These are phyloP conservation scores for Exophiala aquamarina DNA, from an alignment of 2,329 filamentous ascomycete species.

Conservation along the genomic window DNA sequence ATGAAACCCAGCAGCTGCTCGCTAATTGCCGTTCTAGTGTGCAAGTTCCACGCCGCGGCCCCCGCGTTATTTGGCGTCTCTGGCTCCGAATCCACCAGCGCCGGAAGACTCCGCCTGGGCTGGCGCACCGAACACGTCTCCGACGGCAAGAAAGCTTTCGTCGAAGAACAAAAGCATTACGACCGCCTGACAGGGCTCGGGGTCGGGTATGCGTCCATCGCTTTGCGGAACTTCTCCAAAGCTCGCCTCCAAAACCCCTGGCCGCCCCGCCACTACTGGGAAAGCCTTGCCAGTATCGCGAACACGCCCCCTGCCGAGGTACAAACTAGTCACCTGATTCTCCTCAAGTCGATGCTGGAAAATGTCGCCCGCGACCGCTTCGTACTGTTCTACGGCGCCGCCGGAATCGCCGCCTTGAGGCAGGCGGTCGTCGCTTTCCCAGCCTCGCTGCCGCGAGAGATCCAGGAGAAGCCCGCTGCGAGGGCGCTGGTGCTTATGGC, in stretches of 20 bases:
- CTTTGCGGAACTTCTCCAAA: constrained; percentile 77
- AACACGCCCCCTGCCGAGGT: constrained; percentile 69
- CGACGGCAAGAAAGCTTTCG: constrained; percentile 51
- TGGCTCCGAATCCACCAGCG: constrained; percentile 70
- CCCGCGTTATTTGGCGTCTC: constrained; percentile 83
- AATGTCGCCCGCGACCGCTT: constrained; percentile 73
- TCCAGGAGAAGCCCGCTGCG: constrained; percentile 27
- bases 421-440: constrained; percentile 75
- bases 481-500: constrained; percentile 31
- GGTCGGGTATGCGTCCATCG: constrained; percentile 79
- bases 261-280: constrained; percentile 82
- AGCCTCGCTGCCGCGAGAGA: constrained; percentile 32
- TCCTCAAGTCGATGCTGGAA: constrained; percentile 67
- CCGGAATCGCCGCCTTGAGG: constrained; percentile 69
- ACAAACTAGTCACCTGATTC: constrained; percentile 71
- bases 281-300: constrained; percentile 70
- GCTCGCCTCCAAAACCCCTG: constrained; percentile 68
- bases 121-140: constrained; percentile 63
- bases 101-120: constrained; percentile 67
- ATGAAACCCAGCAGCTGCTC: constrained; percentile 61
- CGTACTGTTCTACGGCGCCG: constrained; percentile 75
- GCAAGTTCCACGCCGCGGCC: constrained; percentile 78
- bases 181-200: constrained; percentile 82
- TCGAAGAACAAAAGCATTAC: constrained; percentile 70
- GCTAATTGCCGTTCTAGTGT: constrained; percentile 79